Conservation (phyloP, 208 protist genomes). For the Acanthamoeba sp. region DNA sequence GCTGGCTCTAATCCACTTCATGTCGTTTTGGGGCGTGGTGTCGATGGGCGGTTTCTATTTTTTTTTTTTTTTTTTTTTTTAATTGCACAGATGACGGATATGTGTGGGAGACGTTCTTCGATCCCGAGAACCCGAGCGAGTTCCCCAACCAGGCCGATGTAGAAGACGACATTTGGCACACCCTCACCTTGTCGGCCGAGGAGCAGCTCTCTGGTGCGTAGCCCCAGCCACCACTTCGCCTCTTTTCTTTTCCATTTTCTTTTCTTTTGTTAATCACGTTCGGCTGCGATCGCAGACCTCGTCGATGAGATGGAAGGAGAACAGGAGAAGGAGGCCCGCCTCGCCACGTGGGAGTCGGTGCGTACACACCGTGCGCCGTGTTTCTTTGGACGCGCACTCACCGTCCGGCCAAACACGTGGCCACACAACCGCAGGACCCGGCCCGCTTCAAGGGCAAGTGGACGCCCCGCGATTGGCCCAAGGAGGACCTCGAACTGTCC, state of each 20-base stretch:
- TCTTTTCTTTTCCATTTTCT: not conserved
- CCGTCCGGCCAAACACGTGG: not conserved
- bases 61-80: not conserved
- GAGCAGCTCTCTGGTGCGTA: slow-evolving; percentile 21
- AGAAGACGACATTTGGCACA: slow-evolving; percentile 38
- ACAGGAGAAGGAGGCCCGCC: slow-evolving; percentile 57
- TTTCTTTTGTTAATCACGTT: too few species aligned
- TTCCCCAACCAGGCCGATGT: slow-evolving; percentile 60
- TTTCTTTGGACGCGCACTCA: not conserved
- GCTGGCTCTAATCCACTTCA: too few species aligned
- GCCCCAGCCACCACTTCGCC: not conserved
- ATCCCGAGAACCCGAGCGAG: slow-evolving; percentile 60
- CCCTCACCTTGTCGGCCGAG: slow-evolving; percentile 10
- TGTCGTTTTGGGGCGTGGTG: not conserved
- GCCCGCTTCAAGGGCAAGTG: slow-evolving; percentile 72
- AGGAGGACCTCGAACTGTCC: slow-evolving; percentile 64
- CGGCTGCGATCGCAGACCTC: not conserved
- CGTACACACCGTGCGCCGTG: not conserved
- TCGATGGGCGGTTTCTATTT: not conserved
- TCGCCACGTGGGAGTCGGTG: slow-evolving; percentile 19
- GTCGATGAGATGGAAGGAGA: slow-evolving; percentile 38
- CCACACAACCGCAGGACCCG: not conserved
- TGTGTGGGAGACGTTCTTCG: slow-evolving; percentile 69
- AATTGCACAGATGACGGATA: not conserved
- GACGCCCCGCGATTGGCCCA: slow-evolving; percentile 47